Evolutionary conservation across 2,329 filamentous ascomycete species (phyloP), one percentile per base, ranked within the genome.

Genomic region (Macrophomina phaseolina): DNA sequence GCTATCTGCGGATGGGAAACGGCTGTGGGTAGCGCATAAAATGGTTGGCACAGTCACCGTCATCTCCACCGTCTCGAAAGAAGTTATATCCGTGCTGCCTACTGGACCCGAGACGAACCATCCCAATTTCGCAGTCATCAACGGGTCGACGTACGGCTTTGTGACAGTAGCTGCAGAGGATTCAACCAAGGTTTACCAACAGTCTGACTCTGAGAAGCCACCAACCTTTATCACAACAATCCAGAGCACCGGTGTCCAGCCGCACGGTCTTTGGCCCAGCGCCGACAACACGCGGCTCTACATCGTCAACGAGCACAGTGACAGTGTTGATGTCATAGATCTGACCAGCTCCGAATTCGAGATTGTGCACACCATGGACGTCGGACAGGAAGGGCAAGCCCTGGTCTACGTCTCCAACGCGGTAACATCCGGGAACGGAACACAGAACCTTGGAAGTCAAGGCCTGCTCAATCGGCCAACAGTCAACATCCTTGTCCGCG

Each of bases 271-370:
- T 3, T 68, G 67, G 58, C 65, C 67, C 6, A 64, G 58, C 45
- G 16, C 65, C 3, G 67, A 67, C 34, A 68, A 67, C n/a, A 48
- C 65, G 11, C 64, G 62, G 2, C 40, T 68, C 32, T 67, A 68
- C 42, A 51, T 68, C 36, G 55, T 68, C 34, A 68, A 68, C 51
- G 64, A 67, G 52, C 67, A 68, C 48, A 62, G 36, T 14, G 67
- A 68, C 12, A 67, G 56, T 5, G 48, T 68, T 5, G 67, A 68
- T 36, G 38, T 67, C 16, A 23, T 68, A 8, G 62, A 67, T 32
- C 30, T 67, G 30, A 61, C 48, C 16, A 23, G 8, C 4, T 6
- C n/a, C 36, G 16, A 11, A 5, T 45, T 68, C n/a, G 9, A 12
- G 7, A 45, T 67, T 8, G 28, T 55, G 4, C 23, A 51, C 16